Base-by-base conservation (phyloP, 1,139 yeast genomes). In the Schwanniomyces etchellsii region DNA sequence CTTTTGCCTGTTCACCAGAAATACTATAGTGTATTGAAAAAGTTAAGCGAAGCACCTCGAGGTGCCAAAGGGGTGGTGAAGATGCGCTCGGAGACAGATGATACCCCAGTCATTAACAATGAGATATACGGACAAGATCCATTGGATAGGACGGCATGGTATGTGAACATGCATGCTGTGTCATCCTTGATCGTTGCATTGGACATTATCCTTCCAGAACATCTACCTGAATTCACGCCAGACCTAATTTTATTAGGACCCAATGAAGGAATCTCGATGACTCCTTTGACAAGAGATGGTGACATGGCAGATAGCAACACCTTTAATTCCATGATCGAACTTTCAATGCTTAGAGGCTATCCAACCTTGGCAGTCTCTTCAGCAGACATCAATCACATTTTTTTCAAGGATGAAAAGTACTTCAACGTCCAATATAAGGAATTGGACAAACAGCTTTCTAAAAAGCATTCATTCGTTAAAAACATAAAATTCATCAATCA, bases 201-300 rank as follows among this genome's bases (percentile, higher is more conserved):
- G 20, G 61, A 61, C 34, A 46, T 52, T 13, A 45, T 68, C 24
- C 37, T 65, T 13, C 68, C 70, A 2, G 32, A 32, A 3, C 47
- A 42, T 35, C 7, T 18, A n/a, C 51, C 60, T 1, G 45, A 48
- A 7, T 50, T 57, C 34, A 36, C 43, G 3, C 58, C 65, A 1
- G 73, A 68, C 39, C 47, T 67, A 42, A 55, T 67, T 2, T 31
- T 68, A 12, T 33, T 64, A 11, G 71, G 73, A 2, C 71, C 73
- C 3, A 53, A 57, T 32, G 64, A 57, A 37, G 63, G 63, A 5
- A 37, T 42, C 13, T 37, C 43, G 5, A 39, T 44, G 30, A 45
- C 50, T 5, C 38, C 35, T 35, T 39, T 14, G 26, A 34, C 9
- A 47, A 45, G 20, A 12, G 22, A 20, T 3, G 36, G 36, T 12